Evolutionary conservation across 768 basidiomycete species (phyloP), one percentile per base, ranked within the genome.

Genomic region (Amanita fuliginea): DNA sequence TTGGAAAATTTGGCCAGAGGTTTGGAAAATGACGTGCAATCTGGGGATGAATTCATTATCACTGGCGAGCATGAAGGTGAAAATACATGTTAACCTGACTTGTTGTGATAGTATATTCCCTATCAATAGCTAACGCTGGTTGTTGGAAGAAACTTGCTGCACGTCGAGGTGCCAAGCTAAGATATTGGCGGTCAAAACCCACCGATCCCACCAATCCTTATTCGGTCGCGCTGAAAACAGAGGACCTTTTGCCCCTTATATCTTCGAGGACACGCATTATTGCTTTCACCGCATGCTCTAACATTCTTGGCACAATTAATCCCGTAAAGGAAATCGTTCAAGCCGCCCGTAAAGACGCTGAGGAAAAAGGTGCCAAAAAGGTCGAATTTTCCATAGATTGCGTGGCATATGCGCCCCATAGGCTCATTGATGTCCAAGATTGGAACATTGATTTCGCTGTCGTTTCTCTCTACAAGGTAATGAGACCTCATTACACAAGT

Each of bases 401-500:
- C 53, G 87, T 89, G 2, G 85, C 85, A 2, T 87, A 83, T 55
- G 83, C 83, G 3, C 85, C 86, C 0, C 85, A 89, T 58, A 69
- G 83, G 11, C 63, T 66, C 49, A 77, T 89, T 26, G 80, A 89
- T 55, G 86, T 86, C 13, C 75, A 71, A 51, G 78, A 73, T 42
- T 89, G 86, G 87, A 85, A 86, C 47, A 70, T 86, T 32, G 84
- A 91, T 54, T 87, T 78, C 58, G 75, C 73, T 42, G 76, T 78
- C 45, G 80, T 86, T 60, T 78, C 84, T 0, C 74, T 80, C 56
- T 89, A 88, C 69, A 90, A 88, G 76, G 86, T 82, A 42, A 9
- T 13, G 11, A 0, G 45, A 14, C 19, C 9, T 46, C 13, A 34
- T 30, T 13, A 46, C 18, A 13, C 33, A 34, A 6, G 6, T 10